phyloP scores from a whole-genome alignment of 2,329 filamentous ascomycete species.

The Dichotomopilus funicola region DNA sequence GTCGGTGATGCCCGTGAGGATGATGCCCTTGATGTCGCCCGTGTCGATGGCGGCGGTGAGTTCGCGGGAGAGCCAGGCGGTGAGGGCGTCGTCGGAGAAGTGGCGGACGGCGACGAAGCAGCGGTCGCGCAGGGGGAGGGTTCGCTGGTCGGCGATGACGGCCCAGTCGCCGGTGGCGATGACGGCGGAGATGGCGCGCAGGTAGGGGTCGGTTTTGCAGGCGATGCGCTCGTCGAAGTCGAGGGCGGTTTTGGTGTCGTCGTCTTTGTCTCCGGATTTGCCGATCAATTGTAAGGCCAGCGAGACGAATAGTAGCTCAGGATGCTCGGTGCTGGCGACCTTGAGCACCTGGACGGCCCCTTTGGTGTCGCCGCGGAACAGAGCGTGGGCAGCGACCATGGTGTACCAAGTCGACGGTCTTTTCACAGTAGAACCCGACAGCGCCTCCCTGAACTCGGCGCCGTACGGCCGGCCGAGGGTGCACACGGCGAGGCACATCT shows the following conservation, averaged over 20 bases:
- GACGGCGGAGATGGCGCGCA: conserved; percentile 71
- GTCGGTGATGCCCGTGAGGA: conserved; percentile 71
- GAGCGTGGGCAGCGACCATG: conserved; percentile 67
- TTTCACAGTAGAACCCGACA: conserved; percentile 39
- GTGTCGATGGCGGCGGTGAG: conserved; percentile 53
- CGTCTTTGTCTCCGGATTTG: conserved; percentile 40
- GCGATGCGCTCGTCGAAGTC: conserved; percentile 54
- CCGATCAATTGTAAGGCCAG: conserved; percentile 59
- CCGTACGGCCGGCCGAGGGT: conserved; percentile 58
- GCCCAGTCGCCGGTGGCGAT: conserved; percentile 73
- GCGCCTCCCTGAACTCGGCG: conserved; percentile 37
- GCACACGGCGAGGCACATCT: conserved; percentile 69
- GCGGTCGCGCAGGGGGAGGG: conserved; percentile 68
- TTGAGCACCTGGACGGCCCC: conserved; percentile 66
- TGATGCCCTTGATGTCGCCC: conserved; percentile 70
- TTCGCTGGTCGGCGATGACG: conserved; percentile 63
- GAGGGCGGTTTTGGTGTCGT: conserved; percentile 42
- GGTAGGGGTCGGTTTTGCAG: conserved; percentile 66
- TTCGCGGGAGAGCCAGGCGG: conserved; percentile 61
- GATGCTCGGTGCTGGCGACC: conserved; percentile 54
- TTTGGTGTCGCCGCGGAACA: conserved; percentile 65
- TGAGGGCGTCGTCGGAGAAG: conserved; percentile 55
- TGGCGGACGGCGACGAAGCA: conserved; percentile 66
- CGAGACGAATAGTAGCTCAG: conserved; percentile 62
- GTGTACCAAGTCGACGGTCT: conserved; percentile 55